Conservation (phyloP, 495 filamentous ascomycete genomes). For the Aspergillus conjunctus region DNA sequence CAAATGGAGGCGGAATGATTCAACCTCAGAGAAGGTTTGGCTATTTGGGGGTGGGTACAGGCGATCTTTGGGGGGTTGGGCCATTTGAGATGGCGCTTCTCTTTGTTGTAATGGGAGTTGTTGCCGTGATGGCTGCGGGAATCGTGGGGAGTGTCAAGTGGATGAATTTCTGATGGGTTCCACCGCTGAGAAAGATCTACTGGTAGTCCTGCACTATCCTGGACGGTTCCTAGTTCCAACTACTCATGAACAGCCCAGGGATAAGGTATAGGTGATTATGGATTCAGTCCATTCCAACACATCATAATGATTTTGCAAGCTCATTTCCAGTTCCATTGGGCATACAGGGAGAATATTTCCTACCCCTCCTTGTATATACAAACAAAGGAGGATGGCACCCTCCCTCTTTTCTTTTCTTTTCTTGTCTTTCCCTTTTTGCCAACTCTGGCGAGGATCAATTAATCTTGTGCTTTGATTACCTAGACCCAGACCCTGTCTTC, state of each 20-base stretch:
- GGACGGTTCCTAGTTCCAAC: too few species aligned
- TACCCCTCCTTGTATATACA: too few species aligned
- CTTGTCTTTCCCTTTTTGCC: not conserved
- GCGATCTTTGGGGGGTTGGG: not conserved
- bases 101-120: constrained; percentile 3
- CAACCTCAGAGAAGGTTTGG: not conserved
- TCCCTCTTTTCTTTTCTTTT: not conserved
- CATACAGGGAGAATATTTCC: too few species aligned
- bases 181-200: not conserved
- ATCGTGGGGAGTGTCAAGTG: constrained; percentile 1
- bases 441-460: not conserved
- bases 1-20: not conserved
- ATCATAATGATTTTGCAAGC: too few species aligned
- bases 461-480: not conserved
- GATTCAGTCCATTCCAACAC: too few species aligned
- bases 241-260: too few species aligned
- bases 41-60: not conserved
- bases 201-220: too few species aligned
- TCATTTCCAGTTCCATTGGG: too few species aligned
- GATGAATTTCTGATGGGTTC: not conserved
- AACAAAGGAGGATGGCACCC: too few species aligned
- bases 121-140: not conserved
- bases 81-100: constrained; percentile 9
- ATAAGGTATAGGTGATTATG: too few species aligned
- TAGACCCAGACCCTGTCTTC: too few species aligned